Percentiles rank a stretch among this genome's conserved stretches.
phyloP scores from a whole-genome alignment of 495 filamentous ascomycete genomes.

The Umbilicaria muhlenbergii region DNA sequence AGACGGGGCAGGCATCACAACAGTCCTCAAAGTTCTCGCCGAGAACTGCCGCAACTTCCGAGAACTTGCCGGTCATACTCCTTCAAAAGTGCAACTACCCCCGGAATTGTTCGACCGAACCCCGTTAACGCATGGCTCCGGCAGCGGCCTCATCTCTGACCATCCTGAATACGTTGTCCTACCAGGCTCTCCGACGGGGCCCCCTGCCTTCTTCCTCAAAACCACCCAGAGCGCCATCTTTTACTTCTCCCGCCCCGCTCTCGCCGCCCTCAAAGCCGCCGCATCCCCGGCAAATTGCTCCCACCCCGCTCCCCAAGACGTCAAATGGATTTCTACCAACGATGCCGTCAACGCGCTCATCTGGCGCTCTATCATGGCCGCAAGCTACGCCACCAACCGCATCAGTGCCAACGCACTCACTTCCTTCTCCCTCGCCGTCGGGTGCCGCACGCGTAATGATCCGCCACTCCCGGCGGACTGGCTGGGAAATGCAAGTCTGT shows the following conservation, averaged over 20 bases:
- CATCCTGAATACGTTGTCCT: neutral
- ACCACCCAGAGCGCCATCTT: neutral
- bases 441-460: constrained; percentile 17
- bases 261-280: neutral
- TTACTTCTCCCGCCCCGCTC: neutral
- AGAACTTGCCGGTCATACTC: neutral
- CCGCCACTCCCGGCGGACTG: constrained; percentile 18
- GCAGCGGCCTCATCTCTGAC: neutral
- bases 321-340: constrained; percentile 22
- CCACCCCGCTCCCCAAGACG: constrained; percentile 4
- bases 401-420: constrained; percentile 18
- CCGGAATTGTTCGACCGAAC: neutral
- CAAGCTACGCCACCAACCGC: constrained; percentile 16
- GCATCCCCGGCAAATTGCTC: neutral
- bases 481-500: constrained; percentile 21
- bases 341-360: constrained; percentile 25
- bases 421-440: constrained; percentile 20
- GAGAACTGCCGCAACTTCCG: constrained; percentile 16
- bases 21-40: constrained; percentile 21
- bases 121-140: neutral
- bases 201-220: neutral
- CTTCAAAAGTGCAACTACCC: neutral
- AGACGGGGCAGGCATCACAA: constrained; percentile 19
- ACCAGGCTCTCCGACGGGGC: neutral
- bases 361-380: constrained; percentile 25